These are phyloP conservation scores for Mycotypha africana DNA, from an alignment of 371 early-diverging fungal species.

Conservation along the genomic window DNA sequence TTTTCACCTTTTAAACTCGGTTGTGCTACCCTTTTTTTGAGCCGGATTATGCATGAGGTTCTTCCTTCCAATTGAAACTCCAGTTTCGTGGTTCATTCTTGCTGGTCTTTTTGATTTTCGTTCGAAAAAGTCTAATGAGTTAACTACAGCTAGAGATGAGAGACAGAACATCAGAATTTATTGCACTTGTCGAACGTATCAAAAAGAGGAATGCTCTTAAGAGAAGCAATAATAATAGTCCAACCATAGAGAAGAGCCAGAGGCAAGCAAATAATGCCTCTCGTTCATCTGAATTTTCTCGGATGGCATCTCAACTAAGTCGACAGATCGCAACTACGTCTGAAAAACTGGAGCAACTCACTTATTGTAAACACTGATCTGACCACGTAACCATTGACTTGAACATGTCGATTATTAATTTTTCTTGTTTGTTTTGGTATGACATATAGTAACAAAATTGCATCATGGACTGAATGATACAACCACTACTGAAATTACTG, in stretches of 20 bases:
- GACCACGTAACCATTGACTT: background rate
- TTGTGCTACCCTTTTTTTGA: too few species aligned
- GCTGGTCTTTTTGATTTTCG: too few species aligned
- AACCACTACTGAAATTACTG: conserved; percentile 26
- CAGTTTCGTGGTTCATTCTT: too few species aligned
- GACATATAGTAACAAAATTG: conserved; percentile 35
- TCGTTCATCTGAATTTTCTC: conserved; percentile 49
- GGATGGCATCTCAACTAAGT: conserved; percentile 55
- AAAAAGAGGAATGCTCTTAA: conserved; percentile 29
- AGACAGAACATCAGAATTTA: conserved; percentile 47
- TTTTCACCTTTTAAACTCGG: too few species aligned
- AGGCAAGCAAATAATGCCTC: conserved; percentile 21
- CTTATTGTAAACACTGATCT: conserved; percentile 40
- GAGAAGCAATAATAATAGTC: too few species aligned
- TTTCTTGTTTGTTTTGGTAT: background rate
- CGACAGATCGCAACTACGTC: conserved; percentile 53
- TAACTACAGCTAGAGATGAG: conserved; percentile 28
- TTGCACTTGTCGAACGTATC: conserved; percentile 39
- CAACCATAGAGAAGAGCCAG: background rate
- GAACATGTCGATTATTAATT: background rate
- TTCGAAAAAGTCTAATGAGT: too few species aligned
- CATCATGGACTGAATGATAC: background rate
- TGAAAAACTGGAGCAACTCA: conserved; percentile 58
- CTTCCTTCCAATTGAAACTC: too few species aligned
- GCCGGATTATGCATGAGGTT: too few species aligned